Base-by-base conservation (phyloP, 164 flowering plant species). In the Magnolia officinalis region DNA sequence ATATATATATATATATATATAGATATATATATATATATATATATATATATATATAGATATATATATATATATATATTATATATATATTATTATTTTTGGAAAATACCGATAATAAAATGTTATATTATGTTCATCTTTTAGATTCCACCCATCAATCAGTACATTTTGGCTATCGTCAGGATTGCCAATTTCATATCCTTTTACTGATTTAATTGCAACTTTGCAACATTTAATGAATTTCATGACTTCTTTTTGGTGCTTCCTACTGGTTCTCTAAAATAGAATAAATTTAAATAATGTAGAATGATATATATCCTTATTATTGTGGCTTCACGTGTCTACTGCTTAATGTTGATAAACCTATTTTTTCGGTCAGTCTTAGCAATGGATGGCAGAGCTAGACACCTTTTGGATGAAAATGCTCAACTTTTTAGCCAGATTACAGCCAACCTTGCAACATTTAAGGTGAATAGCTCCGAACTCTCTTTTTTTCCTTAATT, bases 391-490 rank as follows among this genome's bases (percentile, higher is more conserved):
- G 84, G 88, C 71, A 76, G 83, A 59, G 79, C 87, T 7, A 85
- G 80, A 80, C 89, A 88, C 76, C 91, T 92, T 65, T 79, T 95
- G 87, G 93, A 93, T 67, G 94, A 89, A 82, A 95, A 95, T 80
- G 77, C 79, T 71, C 85, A 85, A 79, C 87, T 87, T 63, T 89
- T 92, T 77, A 80, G 80, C 76, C 94, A 88, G 81, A 92, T 91
- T 74, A 31, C 87, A 63, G 78, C 82, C 70, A 92, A 92, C 73
- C 81, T 92, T 74, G 79, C 87, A 31, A 16, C 79, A 13, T 82
- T 73, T 73, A 89, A 87, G 92, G 97, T 90, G 77, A 79, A 55
- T 55, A 37, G 51, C 67, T 74, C 58, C 58, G 70, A 67, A 55
- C 72, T 52, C 73, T 9, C 29, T 49, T 29, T 31, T 61, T 51